These are phyloP conservation scores for Populus davidiana DNA, from an alignment of 345 rosid genomes.

Conservation along the genomic window DNA sequence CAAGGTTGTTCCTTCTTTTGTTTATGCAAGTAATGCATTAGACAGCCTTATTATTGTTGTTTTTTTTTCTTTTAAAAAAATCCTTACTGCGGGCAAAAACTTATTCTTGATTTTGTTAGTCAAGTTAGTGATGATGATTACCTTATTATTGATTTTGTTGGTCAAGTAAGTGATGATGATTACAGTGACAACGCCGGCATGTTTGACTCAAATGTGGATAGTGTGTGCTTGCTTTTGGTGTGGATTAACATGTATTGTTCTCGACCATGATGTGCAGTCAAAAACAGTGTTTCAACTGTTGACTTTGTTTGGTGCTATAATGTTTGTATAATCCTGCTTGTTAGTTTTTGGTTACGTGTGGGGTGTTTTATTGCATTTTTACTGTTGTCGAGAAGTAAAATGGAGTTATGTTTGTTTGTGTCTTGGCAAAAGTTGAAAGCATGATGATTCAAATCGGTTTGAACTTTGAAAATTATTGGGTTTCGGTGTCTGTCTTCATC, in stretches of 20 bases:
- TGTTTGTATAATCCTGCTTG: not conserved
- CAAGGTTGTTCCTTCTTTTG: conserved; percentile 24
- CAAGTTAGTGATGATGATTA: not conserved
- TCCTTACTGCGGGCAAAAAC: not conserved
- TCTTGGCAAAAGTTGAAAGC: not conserved
- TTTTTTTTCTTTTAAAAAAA: not conserved
- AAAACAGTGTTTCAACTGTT: not conserved
- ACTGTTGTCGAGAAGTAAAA: not conserved
- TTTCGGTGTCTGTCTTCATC: not conserved
- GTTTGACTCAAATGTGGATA: conserved; percentile 1
- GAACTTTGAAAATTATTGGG: not conserved
- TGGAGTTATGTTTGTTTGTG: not conserved
- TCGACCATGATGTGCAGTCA: not conserved
- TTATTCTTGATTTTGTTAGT: not conserved
- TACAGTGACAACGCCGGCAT: not conserved
- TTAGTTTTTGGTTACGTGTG: not conserved
- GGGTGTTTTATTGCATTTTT: not conserved
- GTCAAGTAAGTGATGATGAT: not conserved
- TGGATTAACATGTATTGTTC: not conserved
- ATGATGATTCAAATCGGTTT: not conserved
- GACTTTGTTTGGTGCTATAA: not conserved
- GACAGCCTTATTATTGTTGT: not conserved
- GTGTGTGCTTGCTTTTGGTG: conserved; percentile 3
- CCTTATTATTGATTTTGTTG: not conserved
- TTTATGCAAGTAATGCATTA: not conserved